Percentiles rank a stretch among this genome's conserved stretches.
These are phyloP conservation scores for Rhynchospora breviuscula DNA, from an alignment of 176 grass and related monocot species.

Conservation along the genomic window DNA sequence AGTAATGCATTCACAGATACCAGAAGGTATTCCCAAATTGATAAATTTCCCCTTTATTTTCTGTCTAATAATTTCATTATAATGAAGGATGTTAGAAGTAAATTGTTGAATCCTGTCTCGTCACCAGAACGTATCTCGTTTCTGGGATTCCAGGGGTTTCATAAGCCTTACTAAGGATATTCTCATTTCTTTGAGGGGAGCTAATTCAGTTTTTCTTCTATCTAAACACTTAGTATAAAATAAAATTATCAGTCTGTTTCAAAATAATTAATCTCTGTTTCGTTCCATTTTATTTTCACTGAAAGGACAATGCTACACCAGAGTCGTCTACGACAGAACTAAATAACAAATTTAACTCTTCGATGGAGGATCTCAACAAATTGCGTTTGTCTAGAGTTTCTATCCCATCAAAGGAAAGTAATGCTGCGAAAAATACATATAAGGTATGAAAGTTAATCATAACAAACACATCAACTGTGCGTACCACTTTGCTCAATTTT, in stretches of 20 bases:
- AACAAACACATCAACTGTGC: background rate
- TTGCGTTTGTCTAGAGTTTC: background rate
- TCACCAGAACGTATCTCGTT: background rate
- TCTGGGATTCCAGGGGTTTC: background rate
- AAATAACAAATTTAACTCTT: background rate
- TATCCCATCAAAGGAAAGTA: slow-evolving; percentile 23
- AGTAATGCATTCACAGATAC: background rate
- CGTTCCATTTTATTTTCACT: background rate
- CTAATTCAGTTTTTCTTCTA: background rate
- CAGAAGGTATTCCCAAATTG: background rate
- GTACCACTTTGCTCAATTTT: background rate
- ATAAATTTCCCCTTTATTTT: background rate
- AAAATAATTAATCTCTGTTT: background rate
- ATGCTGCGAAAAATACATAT: slow-evolving; percentile 28
- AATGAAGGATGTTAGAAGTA: background rate
- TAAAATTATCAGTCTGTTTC: background rate
- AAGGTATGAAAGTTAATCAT: slow-evolving; percentile 24
- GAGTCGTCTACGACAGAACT: background rate
- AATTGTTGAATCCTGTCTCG: background rate
- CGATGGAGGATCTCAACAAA: slow-evolving; percentile 6
- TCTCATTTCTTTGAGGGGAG: background rate
- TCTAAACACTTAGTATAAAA: background rate
- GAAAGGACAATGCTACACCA: background rate
- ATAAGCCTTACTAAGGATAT: background rate
- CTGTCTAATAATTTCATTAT: background rate